Base-by-base conservation (phyloP, 352 stramenopile species). In the Pythium dissimile region DNA sequence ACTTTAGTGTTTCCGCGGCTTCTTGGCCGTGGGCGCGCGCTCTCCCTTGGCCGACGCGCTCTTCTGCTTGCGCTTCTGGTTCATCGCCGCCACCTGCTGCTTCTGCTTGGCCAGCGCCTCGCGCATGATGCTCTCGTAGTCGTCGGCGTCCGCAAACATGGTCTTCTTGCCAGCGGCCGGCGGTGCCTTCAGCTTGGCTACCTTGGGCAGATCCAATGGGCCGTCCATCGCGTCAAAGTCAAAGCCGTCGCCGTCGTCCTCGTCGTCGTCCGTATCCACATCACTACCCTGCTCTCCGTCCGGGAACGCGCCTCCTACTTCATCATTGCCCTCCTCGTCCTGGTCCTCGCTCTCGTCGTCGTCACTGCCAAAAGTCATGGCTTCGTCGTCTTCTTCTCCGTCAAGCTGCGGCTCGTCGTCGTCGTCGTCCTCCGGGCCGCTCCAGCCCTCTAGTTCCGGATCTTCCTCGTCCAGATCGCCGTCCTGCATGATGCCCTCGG, bases 401-500 rank as follows among this genome's bases (percentile, higher is more conserved):
- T 80, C 78, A 54, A 58, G 57, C 26, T 43, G 32, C 23, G 49
- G 52, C 26, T 66, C 54, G 16, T 67, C 66, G 0, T 54, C 69
- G 5, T 66, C 63, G 15, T 78, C 78, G 1, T 82, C 67, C 8
- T 72, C 75, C 16, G 66, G 57, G 6, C 75, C 82, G 32, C 71
- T 86, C 74, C 82, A 92, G 45, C 73, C 76, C 35, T 71, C 75
- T 56, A 88, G 80, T n/a, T 92, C 75, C 0, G 76, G 75, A 52
- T 94, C 81, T 60, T 90, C 81, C 30, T 92, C 77, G 35, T 91
- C 80, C 54, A 85, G 62, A 47, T 90, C 71, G 38, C 70, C 85
- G 38, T 94, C 74, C 46, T 91, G 41, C 86, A 97, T 96, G 61
- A 98, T 81, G 0, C 82, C 82, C 51, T 97, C 77, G 5, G 92